Percentiles rank a stretch among this genome's conserved stretches.
Evolutionary conservation across 805 yeast species (phyloP).

Genomic region (Tetrapisispora pingtungensis): DNA sequence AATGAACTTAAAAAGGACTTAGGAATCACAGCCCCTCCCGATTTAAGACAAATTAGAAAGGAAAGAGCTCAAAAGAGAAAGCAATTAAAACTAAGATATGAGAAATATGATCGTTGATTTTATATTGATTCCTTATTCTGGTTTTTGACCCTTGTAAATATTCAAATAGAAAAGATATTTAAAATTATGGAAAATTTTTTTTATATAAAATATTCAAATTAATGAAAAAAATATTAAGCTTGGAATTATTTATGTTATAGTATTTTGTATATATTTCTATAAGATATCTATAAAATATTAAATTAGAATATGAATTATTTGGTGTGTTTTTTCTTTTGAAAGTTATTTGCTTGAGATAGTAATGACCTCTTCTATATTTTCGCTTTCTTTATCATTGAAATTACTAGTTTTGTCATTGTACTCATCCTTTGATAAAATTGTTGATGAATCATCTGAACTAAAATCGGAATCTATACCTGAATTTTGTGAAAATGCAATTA

Average conservation of each 20-base stretch:
- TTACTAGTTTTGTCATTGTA: neutral
- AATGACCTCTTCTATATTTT: neutral
- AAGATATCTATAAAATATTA: too few relatives aligned
- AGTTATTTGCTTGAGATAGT: too few relatives aligned
- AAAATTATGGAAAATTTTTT: too few relatives aligned
- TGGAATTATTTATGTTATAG: too few relatives aligned
- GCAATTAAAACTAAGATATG: conserved; percentile 22
- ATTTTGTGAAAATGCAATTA: conserved; percentile 2
- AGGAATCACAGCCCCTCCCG: conserved; percentile 70
- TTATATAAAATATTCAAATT: too few relatives aligned
- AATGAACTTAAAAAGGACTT: conserved; percentile 60
- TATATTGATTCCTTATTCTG: too few relatives aligned
- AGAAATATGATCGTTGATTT: neutral
- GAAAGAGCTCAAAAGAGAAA: conserved; percentile 16
- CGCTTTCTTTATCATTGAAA: neutral
- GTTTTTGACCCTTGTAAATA: neutral
- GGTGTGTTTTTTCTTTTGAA: too few relatives aligned
- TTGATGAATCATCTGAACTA: neutral
- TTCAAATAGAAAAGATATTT: too few relatives aligned
- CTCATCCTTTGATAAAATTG: neutral
- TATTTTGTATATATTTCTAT: too few relatives aligned
- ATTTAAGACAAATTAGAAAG: conserved; percentile 57
- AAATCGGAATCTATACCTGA: neutral
- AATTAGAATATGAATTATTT: too few relatives aligned
- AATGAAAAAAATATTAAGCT: too few relatives aligned